Base-by-base conservation (phyloP, 495 filamentous ascomycete genomes). In the Aspergillus carlsbadensis region DNA sequence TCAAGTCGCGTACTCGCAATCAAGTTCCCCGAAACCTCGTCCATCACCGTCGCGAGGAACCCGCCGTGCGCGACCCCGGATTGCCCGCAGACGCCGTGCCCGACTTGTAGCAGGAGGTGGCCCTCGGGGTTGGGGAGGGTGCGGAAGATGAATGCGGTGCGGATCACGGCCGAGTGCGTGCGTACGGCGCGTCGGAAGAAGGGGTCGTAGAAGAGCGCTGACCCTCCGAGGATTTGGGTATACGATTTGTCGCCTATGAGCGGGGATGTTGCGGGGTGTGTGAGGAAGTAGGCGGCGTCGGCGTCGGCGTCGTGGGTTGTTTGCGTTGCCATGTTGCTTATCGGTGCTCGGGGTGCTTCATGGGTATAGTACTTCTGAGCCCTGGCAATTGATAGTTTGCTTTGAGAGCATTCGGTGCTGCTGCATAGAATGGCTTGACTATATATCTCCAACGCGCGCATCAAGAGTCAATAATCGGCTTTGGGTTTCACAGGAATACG, bases 41-140 rank as follows among this genome's bases (percentile, higher is more conserved):
- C 56, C 49, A 59, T 40, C 0, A 52, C 49, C 17, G 56, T 53
- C 7, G 56, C 49, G 5, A 53, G 56, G 35, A 59, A 59, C 18
- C 49, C 56, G 34, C 56, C 56, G 37, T 59, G 56, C 13, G 44
- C 49, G 33, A 54, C 54, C 5, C 36, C 43, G 3, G 41, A 10
- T 18, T 54, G 49, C n/a, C 56, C 56, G 5, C 31, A 40, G 14
- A 43, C 29, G 14, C 43, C 56, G 13, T 10, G 17, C 21, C 56
- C 56, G 34, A 54, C 6, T 13, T 49, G 56, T 3, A 59, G 15
- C 17, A 59, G 24, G 10, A 50, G 37, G 8, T 57, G 45, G 22
- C 54, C 54, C 36, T 48, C 37, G 13, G n/a, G 4, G 7, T 34
- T 15, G 13, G 22, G 11, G 2, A n/a, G 5, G 0, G 26, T 34